A percentile compares a stretch with the other conserved stretches of the same genome.
Conservation (phyloP, 768 basidiomycete species). For the Suillus clintonianus region DNA sequence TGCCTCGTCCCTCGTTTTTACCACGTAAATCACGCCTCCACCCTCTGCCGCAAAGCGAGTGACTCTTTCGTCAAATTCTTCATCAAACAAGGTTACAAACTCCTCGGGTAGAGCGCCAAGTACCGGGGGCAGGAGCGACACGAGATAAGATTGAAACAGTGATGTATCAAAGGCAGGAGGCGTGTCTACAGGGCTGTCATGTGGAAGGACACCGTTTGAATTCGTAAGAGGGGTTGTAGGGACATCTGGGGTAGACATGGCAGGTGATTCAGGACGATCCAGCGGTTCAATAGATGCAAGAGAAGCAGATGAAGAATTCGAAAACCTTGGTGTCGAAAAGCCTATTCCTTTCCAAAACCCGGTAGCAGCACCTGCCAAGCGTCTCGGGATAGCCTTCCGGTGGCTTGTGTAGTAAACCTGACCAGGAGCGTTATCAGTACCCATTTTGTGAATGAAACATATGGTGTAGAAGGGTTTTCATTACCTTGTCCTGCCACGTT, state of each 20-base stretch:
- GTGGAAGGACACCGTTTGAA: constrained; percentile 27
- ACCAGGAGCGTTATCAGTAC: constrained; percentile 20
- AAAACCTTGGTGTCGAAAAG: constrained; percentile 19
- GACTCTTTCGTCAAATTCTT: constrained; percentile 75
- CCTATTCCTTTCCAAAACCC: constrained; percentile 25
- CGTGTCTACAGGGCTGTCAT: constrained; percentile 38
- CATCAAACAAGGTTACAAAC: constrained; percentile 68
- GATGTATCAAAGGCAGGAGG: constrained; percentile 62
- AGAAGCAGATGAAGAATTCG: constrained; percentile 11
- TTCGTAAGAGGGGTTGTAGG: constrained; percentile 28
- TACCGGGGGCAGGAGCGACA: constrained; percentile 74
- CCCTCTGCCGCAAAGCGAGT: constrained; percentile 74
- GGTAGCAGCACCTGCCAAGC: constrained; percentile 20
- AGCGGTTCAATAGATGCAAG: not conserved
- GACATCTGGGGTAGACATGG: constrained; percentile 13
- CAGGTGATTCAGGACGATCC: constrained; percentile 12
- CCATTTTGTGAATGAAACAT: constrained; percentile 1
- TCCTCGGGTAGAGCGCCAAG: constrained; percentile 73
- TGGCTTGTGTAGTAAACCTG: constrained; percentile 34
- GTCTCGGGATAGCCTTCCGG: constrained; percentile 24
- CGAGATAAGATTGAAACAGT: constrained; percentile 71
- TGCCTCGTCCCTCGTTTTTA: constrained; percentile 72
- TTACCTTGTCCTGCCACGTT: constrained; percentile 13
- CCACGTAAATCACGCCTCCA: constrained; percentile 78
- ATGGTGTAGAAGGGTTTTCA: not conserved